phyloP scores from a whole-genome alignment of 768 basidiomycete genomes.

The Kwoniella pini region DNA sequence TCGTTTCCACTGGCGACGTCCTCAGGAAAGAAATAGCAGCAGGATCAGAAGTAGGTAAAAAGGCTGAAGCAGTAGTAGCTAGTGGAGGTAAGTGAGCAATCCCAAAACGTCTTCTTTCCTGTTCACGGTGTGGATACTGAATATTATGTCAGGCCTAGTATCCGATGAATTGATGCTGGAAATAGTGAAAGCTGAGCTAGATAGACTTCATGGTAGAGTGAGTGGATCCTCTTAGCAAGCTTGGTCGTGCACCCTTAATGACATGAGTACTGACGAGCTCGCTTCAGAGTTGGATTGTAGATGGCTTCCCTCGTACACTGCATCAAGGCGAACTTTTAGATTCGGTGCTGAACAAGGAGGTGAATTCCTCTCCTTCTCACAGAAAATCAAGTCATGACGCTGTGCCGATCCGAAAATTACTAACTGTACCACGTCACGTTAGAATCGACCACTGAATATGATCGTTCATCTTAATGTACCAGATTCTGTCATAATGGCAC shows the following conservation, averaged over 20 bases:
- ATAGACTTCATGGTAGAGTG: constrained; percentile 51
- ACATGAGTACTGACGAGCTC: background rate
- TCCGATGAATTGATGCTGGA: constrained; percentile 54
- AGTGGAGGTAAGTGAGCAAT: constrained; percentile 53
- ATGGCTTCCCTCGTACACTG: constrained; percentile 55
- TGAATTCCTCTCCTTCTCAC: background rate
- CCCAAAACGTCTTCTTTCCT: no score
- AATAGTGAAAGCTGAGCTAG: constrained; percentile 51
- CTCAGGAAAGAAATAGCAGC: constrained; percentile 53
- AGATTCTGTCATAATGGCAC: constrained; percentile 53
- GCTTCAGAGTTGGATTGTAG: constrained; percentile 55
- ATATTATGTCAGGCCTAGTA: constrained; percentile 39
- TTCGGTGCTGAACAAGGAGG: constrained; percentile 45
- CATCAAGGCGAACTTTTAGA: constrained; percentile 54
- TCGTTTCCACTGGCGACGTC: constrained; percentile 55
- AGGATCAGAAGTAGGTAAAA: constrained; percentile 45
- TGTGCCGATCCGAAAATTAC: no score
- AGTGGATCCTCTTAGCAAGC: background rate
- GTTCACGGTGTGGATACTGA: no score
- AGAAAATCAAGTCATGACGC: no score
- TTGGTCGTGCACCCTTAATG: no score
- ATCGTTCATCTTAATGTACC: constrained; percentile 55
- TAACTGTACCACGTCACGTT: no score
- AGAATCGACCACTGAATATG: constrained; percentile 55
- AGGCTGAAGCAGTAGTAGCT: constrained; percentile 52